These are phyloP conservation scores for Pseudomicrostroma phylloplanum DNA, from an alignment of 1,284 basidiomycete genomes.

Conservation along the genomic window DNA sequence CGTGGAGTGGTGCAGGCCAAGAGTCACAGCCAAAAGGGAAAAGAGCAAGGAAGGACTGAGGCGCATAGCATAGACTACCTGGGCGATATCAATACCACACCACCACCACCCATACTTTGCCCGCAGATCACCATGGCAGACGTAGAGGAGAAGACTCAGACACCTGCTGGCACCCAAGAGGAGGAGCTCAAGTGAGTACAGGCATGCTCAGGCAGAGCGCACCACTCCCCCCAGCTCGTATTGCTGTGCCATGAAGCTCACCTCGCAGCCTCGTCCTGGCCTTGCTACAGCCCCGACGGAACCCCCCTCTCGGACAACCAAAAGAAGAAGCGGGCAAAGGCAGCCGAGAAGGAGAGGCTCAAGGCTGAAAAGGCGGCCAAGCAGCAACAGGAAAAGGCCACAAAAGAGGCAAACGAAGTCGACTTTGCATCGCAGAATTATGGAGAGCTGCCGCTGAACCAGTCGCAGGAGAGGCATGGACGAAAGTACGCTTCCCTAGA, in stretches of 20 bases:
- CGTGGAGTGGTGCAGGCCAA: too few species aligned
- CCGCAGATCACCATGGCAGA: too few species aligned
- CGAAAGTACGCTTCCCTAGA: conserved; percentile 59
- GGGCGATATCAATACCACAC: too few species aligned
- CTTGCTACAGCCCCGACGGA: conserved; percentile 37
- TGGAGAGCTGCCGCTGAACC: conserved; percentile 82
- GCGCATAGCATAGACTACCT: too few species aligned
- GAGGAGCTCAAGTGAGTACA: conserved; percentile 18
- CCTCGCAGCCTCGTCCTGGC: neutral
- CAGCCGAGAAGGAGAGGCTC: conserved; percentile 67
- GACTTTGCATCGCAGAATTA: conserved; percentile 83
- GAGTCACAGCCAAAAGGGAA: too few species aligned
- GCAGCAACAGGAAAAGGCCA: conserved; percentile 68
- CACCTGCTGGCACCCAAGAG: conserved; percentile 3
- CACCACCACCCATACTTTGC: too few species aligned
- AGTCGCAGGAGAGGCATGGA: conserved; percentile 67
- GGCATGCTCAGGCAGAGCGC: neutral
- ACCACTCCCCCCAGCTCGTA: neutral
- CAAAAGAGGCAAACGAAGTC: conserved; percentile 67
- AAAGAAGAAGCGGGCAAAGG: conserved; percentile 85
- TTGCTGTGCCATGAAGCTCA: neutral
- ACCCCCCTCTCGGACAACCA: conserved; percentile 72
- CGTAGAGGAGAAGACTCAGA: neutral
- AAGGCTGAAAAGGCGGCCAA: conserved; percentile 76
- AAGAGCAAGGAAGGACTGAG: too few species aligned